Evolutionary conservation across 352 stramenopile genomes (phyloP).

Genomic region (Phytopythium cucurbitacearum): DNA sequence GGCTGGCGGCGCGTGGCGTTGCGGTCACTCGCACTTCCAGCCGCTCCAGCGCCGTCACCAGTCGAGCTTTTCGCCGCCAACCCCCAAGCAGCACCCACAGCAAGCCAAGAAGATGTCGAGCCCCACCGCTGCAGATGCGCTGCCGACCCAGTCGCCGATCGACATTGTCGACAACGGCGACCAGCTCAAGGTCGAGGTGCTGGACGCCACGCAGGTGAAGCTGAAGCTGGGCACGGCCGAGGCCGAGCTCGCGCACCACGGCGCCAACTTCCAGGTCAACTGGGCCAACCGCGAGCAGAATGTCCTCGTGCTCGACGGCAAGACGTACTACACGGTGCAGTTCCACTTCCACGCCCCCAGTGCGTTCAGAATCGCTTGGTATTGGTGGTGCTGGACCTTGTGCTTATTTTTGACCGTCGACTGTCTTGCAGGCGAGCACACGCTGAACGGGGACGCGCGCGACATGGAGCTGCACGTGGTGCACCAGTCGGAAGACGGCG

Average conservation of each 20-base stretch:
- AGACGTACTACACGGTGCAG: conserved; percentile 51
- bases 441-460: conserved; percentile 40
- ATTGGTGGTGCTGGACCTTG: background rate
- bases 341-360: conserved; percentile 69
- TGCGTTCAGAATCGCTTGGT: conserved; percentile 16
- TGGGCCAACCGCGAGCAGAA: conserved; percentile 39
- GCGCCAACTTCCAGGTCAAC: conserved; percentile 48
- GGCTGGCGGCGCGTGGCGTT: too few relatives aligned
- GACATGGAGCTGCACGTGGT: conserved; percentile 71
- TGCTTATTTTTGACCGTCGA: conserved; percentile 8
- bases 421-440: conserved; percentile 49
- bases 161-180: conserved; percentile 34
- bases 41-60: too few relatives aligned
- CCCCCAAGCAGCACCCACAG: background rate
- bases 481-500: conserved; percentile 49
- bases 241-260: conserved; percentile 29
- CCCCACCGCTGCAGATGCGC: background rate
- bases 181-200: conserved; percentile 12
- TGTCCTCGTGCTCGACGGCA: conserved; percentile 38
- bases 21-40: conserved; percentile 1
- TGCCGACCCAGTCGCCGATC: conserved; percentile 46
- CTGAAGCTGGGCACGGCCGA: conserved; percentile 25
- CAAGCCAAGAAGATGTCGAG: background rate
- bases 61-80: background rate
- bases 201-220: conserved; percentile 12